phyloP scores from a whole-genome alignment of 345 rosid genomes.

The Corchorus olitorius region DNA sequence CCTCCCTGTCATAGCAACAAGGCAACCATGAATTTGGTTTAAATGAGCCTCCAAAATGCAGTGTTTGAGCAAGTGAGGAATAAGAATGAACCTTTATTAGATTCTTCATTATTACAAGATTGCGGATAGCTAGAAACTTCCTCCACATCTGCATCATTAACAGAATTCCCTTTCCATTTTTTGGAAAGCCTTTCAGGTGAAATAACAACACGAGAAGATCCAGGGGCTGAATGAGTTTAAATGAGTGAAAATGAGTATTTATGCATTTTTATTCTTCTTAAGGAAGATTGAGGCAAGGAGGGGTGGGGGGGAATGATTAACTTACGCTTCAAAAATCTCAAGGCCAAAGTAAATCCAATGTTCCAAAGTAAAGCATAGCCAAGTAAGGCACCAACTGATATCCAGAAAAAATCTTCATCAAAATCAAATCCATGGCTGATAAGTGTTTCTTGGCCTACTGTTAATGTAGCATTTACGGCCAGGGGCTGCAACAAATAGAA shows the following conservation, averaged over 20 bases:
- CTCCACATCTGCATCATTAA: constrained; percentile 5
- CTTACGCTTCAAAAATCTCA: constrained; percentile 70
- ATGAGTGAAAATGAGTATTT: not conserved
- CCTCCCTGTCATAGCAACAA: constrained; percentile 54
- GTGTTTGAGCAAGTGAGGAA: too few relatives aligned
- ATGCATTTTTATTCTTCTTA: too few relatives aligned
- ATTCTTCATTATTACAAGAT: constrained; percentile 1
- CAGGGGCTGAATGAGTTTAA: constrained; percentile 56
- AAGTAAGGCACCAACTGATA: constrained; percentile 59
- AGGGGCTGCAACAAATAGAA: too few relatives aligned
- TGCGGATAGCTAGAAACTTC: constrained; percentile 14
- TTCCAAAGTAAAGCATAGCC: constrained; percentile 64
- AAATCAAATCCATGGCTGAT: constrained; percentile 63
- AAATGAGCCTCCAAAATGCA: too few relatives aligned
- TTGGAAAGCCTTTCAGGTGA: constrained; percentile 57
- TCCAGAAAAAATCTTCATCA: constrained; percentile 56
- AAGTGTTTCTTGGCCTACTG: constrained; percentile 52
- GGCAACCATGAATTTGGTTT: not conserved
- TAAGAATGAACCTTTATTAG: constrained; percentile 32
- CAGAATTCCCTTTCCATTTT: constrained; percentile 44
- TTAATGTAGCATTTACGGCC: too few relatives aligned
- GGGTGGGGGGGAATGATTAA: too few relatives aligned
- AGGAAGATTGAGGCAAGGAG: too few relatives aligned
- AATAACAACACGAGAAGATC: constrained; percentile 64
- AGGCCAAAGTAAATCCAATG: constrained; percentile 59